These are phyloP conservation scores for Vitis hybrid DNA, from an alignment of 177 flowering plant genomes.

Conservation along the genomic window DNA sequence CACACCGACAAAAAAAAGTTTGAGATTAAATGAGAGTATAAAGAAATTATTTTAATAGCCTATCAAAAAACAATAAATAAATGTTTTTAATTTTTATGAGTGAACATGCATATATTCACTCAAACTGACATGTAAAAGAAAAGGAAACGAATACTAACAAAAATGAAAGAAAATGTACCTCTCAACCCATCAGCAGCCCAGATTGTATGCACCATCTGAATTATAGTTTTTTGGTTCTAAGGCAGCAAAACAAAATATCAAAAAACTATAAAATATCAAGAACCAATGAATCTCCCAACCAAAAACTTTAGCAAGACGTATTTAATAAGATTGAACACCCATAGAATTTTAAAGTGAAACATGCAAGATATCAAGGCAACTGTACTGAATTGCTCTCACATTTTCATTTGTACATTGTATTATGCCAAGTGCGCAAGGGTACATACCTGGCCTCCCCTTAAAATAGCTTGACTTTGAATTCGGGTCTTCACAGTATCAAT, in stretches of 20 bases:
- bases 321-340: neutral
- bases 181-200: slow-evolving; percentile 71
- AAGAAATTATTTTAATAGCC: too few relatives aligned
- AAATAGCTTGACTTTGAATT: slow-evolving; percentile 79
- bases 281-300: neutral
- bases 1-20: too few relatives aligned
- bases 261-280: too few relatives aligned
- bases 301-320: neutral
- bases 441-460: slow-evolving; percentile 57
- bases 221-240: slow-evolving; percentile 64
- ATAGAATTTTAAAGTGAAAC: too few relatives aligned
- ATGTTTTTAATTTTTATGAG: too few relatives aligned
- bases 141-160: neutral
- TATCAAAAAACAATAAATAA: too few relatives aligned
- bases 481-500: slow-evolving; percentile 81
- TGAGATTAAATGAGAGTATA: too few relatives aligned
- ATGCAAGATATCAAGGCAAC: too few relatives aligned
- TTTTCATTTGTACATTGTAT: neutral
- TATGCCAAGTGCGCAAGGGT: neutral
- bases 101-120: too few relatives aligned
- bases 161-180: slow-evolving; percentile 38
- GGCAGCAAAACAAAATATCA: too few relatives aligned
- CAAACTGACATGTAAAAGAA: neutral
- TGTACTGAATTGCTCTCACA: too few relatives aligned
- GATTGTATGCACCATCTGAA: slow-evolving; percentile 70